A percentile compares a stretch with the other conserved stretches of the same genome.
phyloP scores from a whole-genome alignment of 805 yeast genomes.

The Yamadazyma nakazawae region DNA sequence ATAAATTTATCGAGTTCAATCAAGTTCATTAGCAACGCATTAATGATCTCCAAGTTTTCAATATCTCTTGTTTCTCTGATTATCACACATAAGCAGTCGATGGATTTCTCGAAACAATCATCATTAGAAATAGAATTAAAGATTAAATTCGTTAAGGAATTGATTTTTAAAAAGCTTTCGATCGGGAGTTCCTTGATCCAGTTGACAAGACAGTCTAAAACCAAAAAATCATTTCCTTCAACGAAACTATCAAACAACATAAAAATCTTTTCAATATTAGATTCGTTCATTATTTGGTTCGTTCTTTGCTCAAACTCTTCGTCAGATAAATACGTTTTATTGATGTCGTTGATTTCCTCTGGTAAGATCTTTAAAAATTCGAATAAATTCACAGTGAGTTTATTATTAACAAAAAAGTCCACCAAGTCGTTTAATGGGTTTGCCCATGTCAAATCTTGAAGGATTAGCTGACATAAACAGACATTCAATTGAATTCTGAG shows the following conservation, averaged over 20 bases:
- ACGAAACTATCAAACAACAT: slow-evolving; percentile 53
- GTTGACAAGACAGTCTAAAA: slow-evolving; percentile 75
- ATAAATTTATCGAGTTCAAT: slow-evolving; percentile 56
- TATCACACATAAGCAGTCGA: slow-evolving; percentile 82
- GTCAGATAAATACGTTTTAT: slow-evolving; percentile 73
- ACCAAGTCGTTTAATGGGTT: slow-evolving; percentile 52
- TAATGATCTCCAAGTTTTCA: slow-evolving; percentile 57
- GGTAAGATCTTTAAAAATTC: slow-evolving; percentile 87
- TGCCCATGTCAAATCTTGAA: slow-evolving; percentile 74
- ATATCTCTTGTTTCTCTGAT: slow-evolving; percentile 79
- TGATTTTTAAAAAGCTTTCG: slow-evolving; percentile 57
- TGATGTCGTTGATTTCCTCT: slow-evolving; percentile 80
- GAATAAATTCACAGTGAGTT: slow-evolving; percentile 41
- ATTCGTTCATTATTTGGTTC: slow-evolving; percentile 48
- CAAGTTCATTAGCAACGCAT: slow-evolving; percentile 66
- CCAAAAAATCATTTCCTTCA: slow-evolving; percentile 29
- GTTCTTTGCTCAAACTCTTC: slow-evolving; percentile 73
- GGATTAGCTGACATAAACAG: slow-evolving; percentile 75
- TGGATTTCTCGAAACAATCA: slow-evolving; percentile 75
- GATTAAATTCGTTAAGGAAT: slow-evolving; percentile 64
- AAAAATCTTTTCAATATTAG: slow-evolving; percentile 66
- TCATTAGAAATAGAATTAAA: slow-evolving; percentile 59
- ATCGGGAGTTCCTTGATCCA: slow-evolving; percentile 91
- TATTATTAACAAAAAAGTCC: slow-evolving; percentile 16
- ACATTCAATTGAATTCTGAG: slow-evolving; percentile 82